Evolutionary conservation across 331 rosid genomes (phyloP), one percentile per base, ranked within the genome.

Genomic region (Ulmus americana): DNA sequence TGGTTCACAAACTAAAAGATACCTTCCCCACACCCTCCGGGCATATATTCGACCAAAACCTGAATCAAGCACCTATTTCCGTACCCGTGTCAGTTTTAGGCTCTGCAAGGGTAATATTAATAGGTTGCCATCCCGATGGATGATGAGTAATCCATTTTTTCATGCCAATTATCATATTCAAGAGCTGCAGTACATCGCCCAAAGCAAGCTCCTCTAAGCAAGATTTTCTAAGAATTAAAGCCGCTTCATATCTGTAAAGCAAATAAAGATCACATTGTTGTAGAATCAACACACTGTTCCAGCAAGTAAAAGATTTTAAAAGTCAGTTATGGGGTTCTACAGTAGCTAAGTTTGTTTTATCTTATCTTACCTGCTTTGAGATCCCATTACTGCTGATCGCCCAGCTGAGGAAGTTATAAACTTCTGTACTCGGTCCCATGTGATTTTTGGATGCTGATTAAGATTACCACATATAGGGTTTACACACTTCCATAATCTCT

Each of bases 111-210:
- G 70, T 41, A 71, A 91, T 73, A 43, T 42, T 67, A 69, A 88
- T 68, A 0, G 95, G 97, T 80, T 81, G 95, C 95, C 94, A 88
- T 74, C 96, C 96, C 55, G 85, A 75, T 16, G 35, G 84, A 68
- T 73, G 82, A 75, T 63, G 82, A 63, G 44, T 65, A 67, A 88
- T 88, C 97, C 97, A 91, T 76, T 85, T 86, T 78, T 81, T 88
- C 68, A 51, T 6, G 0, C 61, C 40, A 64, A 78, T 79, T 22
- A 82, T 39, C 85, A 88, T 69, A 81, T 85, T 80, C 85, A 86
- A 73, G 63, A 92, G 77, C 81, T 66, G 83, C 51, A 88, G 90
- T 52, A 75, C 77, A 7, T 77, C 70, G 6, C 96, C 96, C 77
- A 91, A 84, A 48, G 75, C 58, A 75, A 71, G 77, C 57, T 74